Evolutionary conservation across 2,329 filamentous ascomycete species (phyloP).

Genomic region (Colletotrichum australisinense): DNA sequence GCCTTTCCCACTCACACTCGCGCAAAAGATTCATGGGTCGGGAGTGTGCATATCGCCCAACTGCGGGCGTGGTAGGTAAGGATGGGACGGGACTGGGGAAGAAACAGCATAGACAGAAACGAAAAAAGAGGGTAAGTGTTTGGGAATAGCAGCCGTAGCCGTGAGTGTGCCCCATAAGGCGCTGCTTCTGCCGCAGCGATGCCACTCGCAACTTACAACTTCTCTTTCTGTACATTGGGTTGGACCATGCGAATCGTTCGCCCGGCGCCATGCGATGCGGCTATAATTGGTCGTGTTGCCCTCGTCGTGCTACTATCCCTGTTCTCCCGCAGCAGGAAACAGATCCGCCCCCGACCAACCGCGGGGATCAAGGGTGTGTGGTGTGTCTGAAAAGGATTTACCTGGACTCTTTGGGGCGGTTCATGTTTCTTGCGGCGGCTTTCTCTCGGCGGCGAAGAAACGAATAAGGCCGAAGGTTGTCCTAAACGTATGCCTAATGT

Average conservation of each 20-base stretch:
- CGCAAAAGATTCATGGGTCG: not conserved
- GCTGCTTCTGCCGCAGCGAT: not conserved
- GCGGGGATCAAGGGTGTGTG: not conserved
- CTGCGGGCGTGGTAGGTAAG: not conserved
- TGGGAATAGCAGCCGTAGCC: not conserved
- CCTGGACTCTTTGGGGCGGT: not conserved
- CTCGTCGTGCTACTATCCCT: not conserved
- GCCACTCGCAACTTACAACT: not conserved
- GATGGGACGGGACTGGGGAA: not conserved
- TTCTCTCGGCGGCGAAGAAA: not conserved
- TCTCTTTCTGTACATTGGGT: not conserved
- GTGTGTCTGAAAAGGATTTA: not conserved
- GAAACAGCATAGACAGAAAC: not conserved
- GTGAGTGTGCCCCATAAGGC: not conserved
- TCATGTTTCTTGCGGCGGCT: not conserved
- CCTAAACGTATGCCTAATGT: not conserved
- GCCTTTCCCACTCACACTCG: not conserved
- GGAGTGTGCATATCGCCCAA: conserved; percentile 24
- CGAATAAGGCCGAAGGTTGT: not conserved
- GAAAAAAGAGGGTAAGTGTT: conserved; percentile 6
- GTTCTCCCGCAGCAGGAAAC: conserved; percentile 10
- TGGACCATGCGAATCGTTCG: not conserved
- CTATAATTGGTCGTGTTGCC: conserved; percentile 23
- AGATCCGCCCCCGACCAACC: not conserved
- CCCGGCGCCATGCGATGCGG: conserved; percentile 1